Evolutionary conservation across 352 stramenopile genomes (phyloP), one percentile per base, ranked within the genome.

Genomic region (Pythium plurisporium): DNA sequence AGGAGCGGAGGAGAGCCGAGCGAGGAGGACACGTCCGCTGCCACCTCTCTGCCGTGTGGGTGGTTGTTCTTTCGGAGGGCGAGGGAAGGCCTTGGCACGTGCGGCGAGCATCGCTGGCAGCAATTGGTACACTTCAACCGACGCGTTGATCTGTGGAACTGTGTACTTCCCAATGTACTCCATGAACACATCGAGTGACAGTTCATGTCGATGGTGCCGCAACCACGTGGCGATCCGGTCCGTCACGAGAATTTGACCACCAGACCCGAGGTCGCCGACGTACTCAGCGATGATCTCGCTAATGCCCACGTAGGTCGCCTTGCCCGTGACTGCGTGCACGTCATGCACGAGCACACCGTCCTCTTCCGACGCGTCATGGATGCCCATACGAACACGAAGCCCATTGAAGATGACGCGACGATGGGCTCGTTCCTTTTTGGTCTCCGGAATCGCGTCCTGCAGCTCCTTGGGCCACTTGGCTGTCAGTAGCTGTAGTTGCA

Each of bases 381-480:
- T 70, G 11, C 68, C 68, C 68, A 76, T 76, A 11, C 68, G 68
- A 7, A 73, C 67, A 25, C 56, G 51, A 1, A 74, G 44, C 3
- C 66, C 66, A 29, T 60, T 63, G 45, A 74, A 74, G 0, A 71
- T 15, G 11, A 64, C 14, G 1, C 49, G 54, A 3, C 42, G 40
- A 2, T 29, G n/a, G 0, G 20, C 8, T 0, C 69, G 65, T 11
- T 60, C 33, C 49, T 75, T 78, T 27, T 69, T 65, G 10, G 79
- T 86, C 6, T 69, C 73, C 19, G 79, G 67, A 7, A 83, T 56
- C 8, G 73, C 53, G 14, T 67, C 63, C 25, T 86, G 61, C 20
- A 89, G 66, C 25, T 85, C 71, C 26, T 85, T 85, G 7, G 79
- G 76, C 79, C 79, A 89, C 17, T 76, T 63, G 2, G 72, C 74